phyloP scores from a whole-genome alignment of 352 stramenopile species.

The Phytophthora vignae region DNA sequence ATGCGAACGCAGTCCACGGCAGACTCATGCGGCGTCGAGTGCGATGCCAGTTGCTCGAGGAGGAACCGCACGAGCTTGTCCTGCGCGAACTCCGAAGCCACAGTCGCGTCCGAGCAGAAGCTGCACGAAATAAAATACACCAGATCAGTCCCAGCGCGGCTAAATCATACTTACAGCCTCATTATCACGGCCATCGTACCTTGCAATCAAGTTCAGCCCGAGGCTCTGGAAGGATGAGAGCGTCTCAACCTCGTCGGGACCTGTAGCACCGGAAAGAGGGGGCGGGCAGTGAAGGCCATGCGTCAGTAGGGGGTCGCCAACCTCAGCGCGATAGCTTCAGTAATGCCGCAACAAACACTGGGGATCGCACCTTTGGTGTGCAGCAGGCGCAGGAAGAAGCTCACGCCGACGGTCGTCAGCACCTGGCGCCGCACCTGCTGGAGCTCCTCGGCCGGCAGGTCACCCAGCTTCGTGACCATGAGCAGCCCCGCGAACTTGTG shows the following conservation, averaged over 20 bases:
- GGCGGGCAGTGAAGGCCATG: not conserved
- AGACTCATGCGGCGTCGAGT: slow-evolving; percentile 31
- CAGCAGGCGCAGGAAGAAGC: slow-evolving; percentile 84
- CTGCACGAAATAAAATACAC: slow-evolving; percentile 35
- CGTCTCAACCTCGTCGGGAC: slow-evolving; percentile 48
- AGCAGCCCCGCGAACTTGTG: slow-evolving; percentile 90
- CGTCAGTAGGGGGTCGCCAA: not conserved
- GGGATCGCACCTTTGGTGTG: slow-evolving; percentile 64
- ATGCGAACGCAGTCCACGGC: slow-evolving; percentile 66
- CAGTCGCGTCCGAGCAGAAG: slow-evolving; percentile 64
- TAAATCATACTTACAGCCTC: not conserved
- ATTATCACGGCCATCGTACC: slow-evolving; percentile 32
- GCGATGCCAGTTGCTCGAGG: slow-evolving; percentile 56
- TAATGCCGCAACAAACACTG: not conserved
- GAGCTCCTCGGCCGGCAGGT: slow-evolving; percentile 51
- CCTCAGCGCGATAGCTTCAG: not conserved
- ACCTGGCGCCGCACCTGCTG: slow-evolving; percentile 66
- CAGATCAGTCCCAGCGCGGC: not conserved
- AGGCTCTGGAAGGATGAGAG: slow-evolving; percentile 82
- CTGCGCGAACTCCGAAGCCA: slow-evolving; percentile 69
- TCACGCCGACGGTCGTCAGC: slow-evolving; percentile 64
- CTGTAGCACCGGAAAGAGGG: slow-evolving; percentile 33
- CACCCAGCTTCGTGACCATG: slow-evolving; percentile 85
- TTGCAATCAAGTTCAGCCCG: slow-evolving; percentile 84
- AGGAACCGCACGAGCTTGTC: slow-evolving; percentile 67